These are phyloP conservation scores for Chrysoporthe austroafricana DNA, from an alignment of 2,329 filamentous ascomycete species.

Conservation along the genomic window DNA sequence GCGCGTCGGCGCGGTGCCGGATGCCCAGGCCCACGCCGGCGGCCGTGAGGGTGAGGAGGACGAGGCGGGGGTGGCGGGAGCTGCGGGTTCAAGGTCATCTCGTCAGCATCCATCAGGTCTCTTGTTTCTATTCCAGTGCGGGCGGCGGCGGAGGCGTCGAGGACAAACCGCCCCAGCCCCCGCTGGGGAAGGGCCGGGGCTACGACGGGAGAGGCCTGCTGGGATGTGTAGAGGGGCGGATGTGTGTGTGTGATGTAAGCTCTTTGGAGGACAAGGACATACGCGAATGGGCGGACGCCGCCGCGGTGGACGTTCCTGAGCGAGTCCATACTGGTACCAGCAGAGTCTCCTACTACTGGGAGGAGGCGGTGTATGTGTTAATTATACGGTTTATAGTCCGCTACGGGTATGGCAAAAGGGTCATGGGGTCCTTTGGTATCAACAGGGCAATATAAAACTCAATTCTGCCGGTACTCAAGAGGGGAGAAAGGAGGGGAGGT, in stretches of 20 bases:
- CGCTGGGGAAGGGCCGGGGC: too few relatives aligned
- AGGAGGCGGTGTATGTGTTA: background rate
- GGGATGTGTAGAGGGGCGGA: background rate
- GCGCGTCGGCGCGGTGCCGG: conserved; percentile 42
- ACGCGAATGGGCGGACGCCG: conserved; percentile 29
- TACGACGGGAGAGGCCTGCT: too few relatives aligned
- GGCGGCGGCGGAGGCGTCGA: too few relatives aligned
- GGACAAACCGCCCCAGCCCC: too few relatives aligned
- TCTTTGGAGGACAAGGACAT: conserved; percentile 13
- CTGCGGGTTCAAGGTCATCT: conserved; percentile 10
- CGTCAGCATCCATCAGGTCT: background rate
- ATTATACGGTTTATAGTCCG: background rate
- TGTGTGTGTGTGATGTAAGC: background rate
- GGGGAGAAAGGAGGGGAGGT: background rate
- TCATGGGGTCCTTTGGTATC: background rate
- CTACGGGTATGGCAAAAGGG: background rate
- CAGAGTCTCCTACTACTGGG: background rate
- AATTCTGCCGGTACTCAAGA: background rate
- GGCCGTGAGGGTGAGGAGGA: conserved; percentile 40
- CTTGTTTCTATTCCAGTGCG: background rate
- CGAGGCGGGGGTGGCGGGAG: conserved; percentile 43
- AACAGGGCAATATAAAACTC: background rate
- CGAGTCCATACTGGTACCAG: conserved; percentile 22
- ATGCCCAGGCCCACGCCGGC: conserved; percentile 36
- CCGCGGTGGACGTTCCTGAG: conserved; percentile 25